Evolutionary conservation across 225 moss, liverwort and hornwort genomes (phyloP).

Genomic region (Takakia lepidozioides): DNA sequence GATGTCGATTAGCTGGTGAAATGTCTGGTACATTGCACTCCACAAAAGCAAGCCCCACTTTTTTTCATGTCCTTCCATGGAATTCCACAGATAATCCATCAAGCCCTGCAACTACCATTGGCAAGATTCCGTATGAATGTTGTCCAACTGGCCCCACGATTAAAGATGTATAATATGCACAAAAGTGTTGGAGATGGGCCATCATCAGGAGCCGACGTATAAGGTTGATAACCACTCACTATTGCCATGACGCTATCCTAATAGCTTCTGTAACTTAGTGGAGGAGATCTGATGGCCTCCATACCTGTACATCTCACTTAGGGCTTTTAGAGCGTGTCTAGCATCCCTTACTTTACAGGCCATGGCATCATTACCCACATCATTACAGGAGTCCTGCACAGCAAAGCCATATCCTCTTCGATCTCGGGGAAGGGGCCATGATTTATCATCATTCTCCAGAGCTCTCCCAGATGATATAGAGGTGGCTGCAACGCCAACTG

Average conservation of each 20-base stretch:
- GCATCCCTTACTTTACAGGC: conserved; percentile 27
- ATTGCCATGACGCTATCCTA: not conserved
- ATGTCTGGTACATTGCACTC: no score
- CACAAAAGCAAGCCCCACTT: no score
- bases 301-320: conserved; percentile 31
- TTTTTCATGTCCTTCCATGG: no score
- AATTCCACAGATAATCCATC: no score
- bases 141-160: no score
- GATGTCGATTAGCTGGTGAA: no score
- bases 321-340: conserved; percentile 20
- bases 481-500: conserved; percentile 22
- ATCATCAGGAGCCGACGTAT: no score
- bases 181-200: no score
- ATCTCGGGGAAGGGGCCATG: conserved; percentile 58
- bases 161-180: no score
- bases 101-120: no score
- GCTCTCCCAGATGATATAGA: conserved; percentile 5
- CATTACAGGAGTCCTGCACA: conserved; percentile 16
- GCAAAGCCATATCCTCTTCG: conserved; percentile 48
- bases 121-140: no score
- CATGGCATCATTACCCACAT: conserved; percentile 11
- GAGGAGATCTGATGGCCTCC: conserved; percentile 20
- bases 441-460: conserved; percentile 60
- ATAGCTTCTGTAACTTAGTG: not conserved
- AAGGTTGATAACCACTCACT: no score